phyloP scores from a whole-genome alignment of 2,329 filamentous ascomycete species.

The Claviceps digitariae region DNA sequence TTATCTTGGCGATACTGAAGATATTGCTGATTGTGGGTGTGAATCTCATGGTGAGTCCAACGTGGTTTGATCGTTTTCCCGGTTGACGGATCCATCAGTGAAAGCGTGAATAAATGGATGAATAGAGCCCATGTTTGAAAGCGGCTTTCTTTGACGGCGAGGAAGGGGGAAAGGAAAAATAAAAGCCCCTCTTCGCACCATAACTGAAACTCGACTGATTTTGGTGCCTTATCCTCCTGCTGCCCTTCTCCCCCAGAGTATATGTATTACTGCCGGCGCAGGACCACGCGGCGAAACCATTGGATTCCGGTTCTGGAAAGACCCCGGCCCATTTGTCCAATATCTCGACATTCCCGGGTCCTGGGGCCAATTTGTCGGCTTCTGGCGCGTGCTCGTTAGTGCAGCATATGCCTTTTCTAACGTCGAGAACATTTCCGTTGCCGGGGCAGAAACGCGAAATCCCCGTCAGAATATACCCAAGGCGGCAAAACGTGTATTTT shows the following conservation, averaged over 20 bases:
- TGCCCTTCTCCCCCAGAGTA: background rate
- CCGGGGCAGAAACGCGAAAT: slow-evolving; percentile 34
- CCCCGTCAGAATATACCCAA: slow-evolving; percentile 33
- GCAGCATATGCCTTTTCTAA: slow-evolving; percentile 36
- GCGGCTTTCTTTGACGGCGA: too few relatives aligned
- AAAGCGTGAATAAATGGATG: background rate
- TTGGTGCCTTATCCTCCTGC: background rate
- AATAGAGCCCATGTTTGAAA: background rate
- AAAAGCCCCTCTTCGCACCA: background rate
- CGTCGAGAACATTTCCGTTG: slow-evolving; percentile 34
- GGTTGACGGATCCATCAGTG: background rate
- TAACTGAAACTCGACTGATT: background rate
- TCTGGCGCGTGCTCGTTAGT: slow-evolving; percentile 19
- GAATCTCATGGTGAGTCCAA: slow-evolving; percentile 39
- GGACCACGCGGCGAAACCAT: slow-evolving; percentile 36
- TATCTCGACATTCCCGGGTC: slow-evolving; percentile 37
- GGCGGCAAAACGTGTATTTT: slow-evolving; percentile 41
- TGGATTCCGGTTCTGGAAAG: slow-evolving; percentile 46
- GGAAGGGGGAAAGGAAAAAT: too few relatives aligned
- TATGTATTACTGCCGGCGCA: slow-evolving; percentile 7
- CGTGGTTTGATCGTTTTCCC: background rate
- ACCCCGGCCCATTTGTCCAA: slow-evolving; percentile 37
- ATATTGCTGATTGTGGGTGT: slow-evolving; percentile 46
- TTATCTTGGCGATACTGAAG: slow-evolving; percentile 43
- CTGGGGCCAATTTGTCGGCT: slow-evolving; percentile 33